Conservation (phyloP, 2,329 filamentous ascomycete species). For the Huntiella moniliformis region DNA sequence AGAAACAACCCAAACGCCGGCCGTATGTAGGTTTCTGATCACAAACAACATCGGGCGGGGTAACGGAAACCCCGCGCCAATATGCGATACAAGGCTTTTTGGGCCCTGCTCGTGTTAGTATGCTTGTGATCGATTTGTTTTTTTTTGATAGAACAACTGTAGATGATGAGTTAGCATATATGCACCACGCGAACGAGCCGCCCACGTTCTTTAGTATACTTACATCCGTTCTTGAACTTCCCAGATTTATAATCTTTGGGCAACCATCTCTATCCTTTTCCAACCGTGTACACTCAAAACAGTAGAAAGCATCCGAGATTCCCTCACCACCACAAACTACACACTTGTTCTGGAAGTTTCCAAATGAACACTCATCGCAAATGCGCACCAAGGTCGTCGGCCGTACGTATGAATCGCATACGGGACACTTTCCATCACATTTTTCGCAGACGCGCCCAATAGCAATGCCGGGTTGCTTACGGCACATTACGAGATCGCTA, state of each 20-base stretch:
- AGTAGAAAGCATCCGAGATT: constrained; percentile 97
- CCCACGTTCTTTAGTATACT: constrained; percentile 15
- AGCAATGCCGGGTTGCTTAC: constrained; percentile 91
- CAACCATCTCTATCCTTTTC: constrained; percentile 97
- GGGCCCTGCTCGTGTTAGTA: constrained; percentile 33
- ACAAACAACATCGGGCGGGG: constrained; percentile 1
- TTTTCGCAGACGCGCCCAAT: constrained; percentile 99
- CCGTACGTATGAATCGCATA: constrained; percentile 97
- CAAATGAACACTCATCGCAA: constrained; percentile 98
- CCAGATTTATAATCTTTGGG: constrained; percentile 97
- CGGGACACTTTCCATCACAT: constrained; percentile 97
- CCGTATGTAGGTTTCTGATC: constrained; percentile 4
- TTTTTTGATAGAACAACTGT: constrained; percentile 47
- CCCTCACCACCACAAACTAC: constrained; percentile 97
- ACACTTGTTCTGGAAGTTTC: constrained; percentile 99
- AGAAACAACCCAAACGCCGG: constrained; percentile 4
- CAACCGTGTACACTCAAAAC: constrained; percentile 90
- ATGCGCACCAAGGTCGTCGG: constrained; percentile 94
- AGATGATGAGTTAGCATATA: constrained; percentile 15
- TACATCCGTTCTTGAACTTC: constrained; percentile 86
- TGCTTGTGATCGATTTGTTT: constrained; percentile 38
- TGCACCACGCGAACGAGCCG: too few relatives aligned
- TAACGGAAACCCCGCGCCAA: background rate
- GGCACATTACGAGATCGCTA: constrained; percentile 97
- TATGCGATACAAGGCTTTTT: constrained; percentile 12